Percentiles rank a stretch among this genome's conserved stretches.
Evolutionary conservation across 257 asterid genomes (phyloP).

Genomic region (Nicotiana obtusifolia): DNA sequence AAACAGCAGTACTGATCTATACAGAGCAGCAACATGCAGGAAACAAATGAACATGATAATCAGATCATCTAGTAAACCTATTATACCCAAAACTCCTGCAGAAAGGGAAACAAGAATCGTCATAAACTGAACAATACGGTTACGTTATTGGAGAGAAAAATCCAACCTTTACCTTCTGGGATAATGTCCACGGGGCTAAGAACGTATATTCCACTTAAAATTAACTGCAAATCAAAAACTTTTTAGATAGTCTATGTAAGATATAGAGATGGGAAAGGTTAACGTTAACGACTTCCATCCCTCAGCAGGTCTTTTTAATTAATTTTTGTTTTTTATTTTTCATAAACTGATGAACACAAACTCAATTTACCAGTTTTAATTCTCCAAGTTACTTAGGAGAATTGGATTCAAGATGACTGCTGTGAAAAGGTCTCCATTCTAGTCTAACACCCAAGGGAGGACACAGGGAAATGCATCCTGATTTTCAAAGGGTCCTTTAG

Average conservation of each 20-base stretch:
- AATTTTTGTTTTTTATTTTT: too few relatives aligned
- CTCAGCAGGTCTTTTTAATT: background rate
- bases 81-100: conserved; percentile 57
- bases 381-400: background rate
- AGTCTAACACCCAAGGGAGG: background rate
- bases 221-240: conserved; percentile 24
- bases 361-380: background rate
- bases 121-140: background rate
- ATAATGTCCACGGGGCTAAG: conserved; percentile 46
- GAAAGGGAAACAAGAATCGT: background rate
- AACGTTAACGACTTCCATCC: background rate
- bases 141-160: conserved; percentile 7
- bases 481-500: background rate
- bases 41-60: conserved; percentile 65
- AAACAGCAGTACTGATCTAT: conserved; percentile 70
- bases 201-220: conserved; percentile 33
- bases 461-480: background rate
- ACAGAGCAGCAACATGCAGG: conserved; percentile 88
- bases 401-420: background rate
- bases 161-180: conserved; percentile 38
- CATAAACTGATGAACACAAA: background rate
- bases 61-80: conserved; percentile 81
- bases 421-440: background rate
- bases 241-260: background rate
- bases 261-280: background rate